These are phyloP conservation scores for Hyphodiscus hymeniophilus DNA, from an alignment of 495 filamentous ascomycete species.

Conservation along the genomic window DNA sequence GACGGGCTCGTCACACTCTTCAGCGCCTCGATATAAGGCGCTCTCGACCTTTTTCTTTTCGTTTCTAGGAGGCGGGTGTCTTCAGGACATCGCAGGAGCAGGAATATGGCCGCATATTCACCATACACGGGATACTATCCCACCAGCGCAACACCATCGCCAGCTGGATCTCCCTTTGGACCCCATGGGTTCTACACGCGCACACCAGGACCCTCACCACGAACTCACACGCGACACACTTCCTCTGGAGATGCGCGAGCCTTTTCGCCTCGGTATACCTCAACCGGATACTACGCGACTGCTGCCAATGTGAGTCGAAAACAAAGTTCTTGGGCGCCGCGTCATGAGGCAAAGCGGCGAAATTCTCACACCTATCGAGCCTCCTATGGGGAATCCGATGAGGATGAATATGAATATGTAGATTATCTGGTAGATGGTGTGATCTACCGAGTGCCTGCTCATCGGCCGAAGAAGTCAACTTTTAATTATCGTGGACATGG, in stretches of 20 bases:
- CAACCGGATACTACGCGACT: slow-evolving; percentile 25
- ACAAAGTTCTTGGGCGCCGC: slow-evolving; percentile 23
- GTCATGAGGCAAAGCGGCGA: slow-evolving; percentile 19
- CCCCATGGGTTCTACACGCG: slow-evolving; percentile 15
- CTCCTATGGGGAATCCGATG: slow-evolving; percentile 52
- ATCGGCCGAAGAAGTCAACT: slow-evolving; percentile 20
- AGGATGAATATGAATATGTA: slow-evolving; percentile 49
- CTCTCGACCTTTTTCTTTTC: slow-evolving; percentile 17
- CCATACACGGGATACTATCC: slow-evolving; percentile 19
- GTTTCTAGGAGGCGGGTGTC: slow-evolving; percentile 20
- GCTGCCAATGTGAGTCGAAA: slow-evolving; percentile 28
- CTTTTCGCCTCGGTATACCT: slow-evolving; percentile 23
- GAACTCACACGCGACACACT: slow-evolving; percentile 22
- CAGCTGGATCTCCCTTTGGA: slow-evolving; percentile 22
- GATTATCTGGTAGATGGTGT: slow-evolving; percentile 30
- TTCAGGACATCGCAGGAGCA: slow-evolving; percentile 23
- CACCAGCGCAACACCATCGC: slow-evolving; percentile 23
- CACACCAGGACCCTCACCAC: slow-evolving; percentile 14
- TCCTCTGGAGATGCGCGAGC: slow-evolving; percentile 20
- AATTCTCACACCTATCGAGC: slow-evolving; percentile 40
- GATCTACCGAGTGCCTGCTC: slow-evolving; percentile 35
- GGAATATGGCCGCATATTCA: slow-evolving; percentile 20
- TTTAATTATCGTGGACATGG: slow-evolving; percentile 40
- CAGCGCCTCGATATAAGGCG: slow-evolving; percentile 16
- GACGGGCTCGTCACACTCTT: slow-evolving; percentile 25